Evolutionary conservation across 192 early-diverging fungal genomes (phyloP).

Genomic region (Spinellus fusiger): DNA sequence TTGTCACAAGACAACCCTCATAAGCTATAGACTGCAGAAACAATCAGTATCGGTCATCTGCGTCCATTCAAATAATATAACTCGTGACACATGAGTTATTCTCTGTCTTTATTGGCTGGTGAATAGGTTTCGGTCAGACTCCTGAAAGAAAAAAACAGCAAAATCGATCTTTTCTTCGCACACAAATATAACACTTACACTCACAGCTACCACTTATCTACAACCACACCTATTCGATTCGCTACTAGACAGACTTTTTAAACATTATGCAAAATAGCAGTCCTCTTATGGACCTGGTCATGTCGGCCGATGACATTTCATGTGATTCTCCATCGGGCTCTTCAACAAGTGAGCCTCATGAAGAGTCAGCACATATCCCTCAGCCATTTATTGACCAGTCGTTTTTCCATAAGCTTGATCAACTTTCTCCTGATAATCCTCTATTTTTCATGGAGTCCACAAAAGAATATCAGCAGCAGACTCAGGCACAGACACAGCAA

Average conservation of each 20-base stretch:
- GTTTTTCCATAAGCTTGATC: slow-evolving; percentile 13
- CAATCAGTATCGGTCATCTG: no score
- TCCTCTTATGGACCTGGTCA: neutral
- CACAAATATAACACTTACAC: neutral
- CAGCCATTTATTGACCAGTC: slow-evolving; percentile 15
- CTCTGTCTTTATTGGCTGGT: neutral
- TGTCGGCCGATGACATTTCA: slow-evolving; percentile 8
- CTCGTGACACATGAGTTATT: no score
- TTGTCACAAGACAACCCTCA: no score
- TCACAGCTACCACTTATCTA: neutral
- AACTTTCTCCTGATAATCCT: slow-evolving; percentile 12
- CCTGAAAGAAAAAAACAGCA: neutral
- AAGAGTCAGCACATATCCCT: slow-evolving; percentile 9
- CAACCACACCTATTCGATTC: neutral
- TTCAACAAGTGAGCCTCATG: slow-evolving; percentile 26
- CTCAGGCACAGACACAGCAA: neutral
- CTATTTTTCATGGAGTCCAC: slow-evolving; percentile 14
- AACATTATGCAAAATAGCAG: neutral
- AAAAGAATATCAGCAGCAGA: no score
- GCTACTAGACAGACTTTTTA: neutral
- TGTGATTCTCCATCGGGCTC: slow-evolving; percentile 25
- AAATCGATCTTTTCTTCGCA: neutral
- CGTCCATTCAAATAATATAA: no score
- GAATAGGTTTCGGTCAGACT: neutral
- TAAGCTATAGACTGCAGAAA: no score